Base-by-base conservation (phyloP, 805 yeast genomes). In the Pichia rugopelliculosa region DNA sequence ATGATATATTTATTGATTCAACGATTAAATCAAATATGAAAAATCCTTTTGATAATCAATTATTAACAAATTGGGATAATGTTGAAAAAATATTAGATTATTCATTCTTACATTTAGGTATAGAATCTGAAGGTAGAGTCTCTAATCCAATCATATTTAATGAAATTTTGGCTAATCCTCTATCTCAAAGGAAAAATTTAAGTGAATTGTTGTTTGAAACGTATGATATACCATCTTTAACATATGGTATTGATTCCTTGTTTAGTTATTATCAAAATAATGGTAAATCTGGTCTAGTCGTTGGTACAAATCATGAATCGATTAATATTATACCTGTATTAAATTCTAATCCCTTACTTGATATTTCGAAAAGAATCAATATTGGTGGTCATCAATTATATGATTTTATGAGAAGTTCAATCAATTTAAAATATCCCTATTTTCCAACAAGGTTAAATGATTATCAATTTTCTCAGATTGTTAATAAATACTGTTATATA, bases 31-130 rank as follows among this genome's bases (percentile, higher is more conserved):
- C 86, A 17, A 82, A 82, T 46, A 76, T 87, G 30, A 81, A 78
- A 57, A 71, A 87, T 5, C 96, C 97, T 0, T 91, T 77, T 60
- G 99, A 93, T 63, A 96, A 96, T 0, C 77, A 87, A 5, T 69
- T 88, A 55, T 71, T 93, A 33, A 82, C 95, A 23, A 95, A 90
- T 62, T 95, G 98, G 98, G 98, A 93, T 48, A 77, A 82, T 49
- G 75, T 84, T 2, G 99, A 93, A 61, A 76, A 74, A 49, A 76
- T 91, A 45, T 61, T 93, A 43, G 98, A 91, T 64, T 93, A 89
- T 60, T 72, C 89, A 0, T 84, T 93, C 60, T 76, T 79, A 51
- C 95, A 87, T 62, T 59, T 91, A 42, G 84, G 91, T 4, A 93
- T 88, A 3, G 58, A 57, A 8, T 68, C 79, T 0, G 50, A 65